Evolutionary conservation across 345 rosid species (phyloP), one percentile per base, ranked within the genome.

Genomic region (Citrus maxima): DNA sequence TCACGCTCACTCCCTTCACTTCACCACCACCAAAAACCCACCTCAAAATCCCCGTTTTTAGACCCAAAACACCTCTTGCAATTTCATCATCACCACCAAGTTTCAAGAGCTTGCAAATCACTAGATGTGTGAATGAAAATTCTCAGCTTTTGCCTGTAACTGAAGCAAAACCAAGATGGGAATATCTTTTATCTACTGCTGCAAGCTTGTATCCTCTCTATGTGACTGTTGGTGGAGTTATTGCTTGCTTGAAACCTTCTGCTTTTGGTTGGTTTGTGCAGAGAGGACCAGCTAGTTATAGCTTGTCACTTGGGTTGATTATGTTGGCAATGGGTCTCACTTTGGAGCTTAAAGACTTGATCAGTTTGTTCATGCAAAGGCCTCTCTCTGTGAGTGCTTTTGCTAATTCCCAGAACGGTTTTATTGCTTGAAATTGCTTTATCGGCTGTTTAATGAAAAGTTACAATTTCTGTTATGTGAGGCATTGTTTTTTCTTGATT

Each of bases 311-410:
- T 64, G 92, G 89, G 62, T 64, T 90, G 24, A 87, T 91, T 55
- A 91, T 89, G 95, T 68, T 89, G 84, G 83, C 93, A 1, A 91
- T 91, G 93, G 93, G 93, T 49, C 85, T 91, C 67, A 91, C 93
- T 66, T 82, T 89, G 85, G 88, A 89, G 82, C 86, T 89, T 61
- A 87, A 83, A 84, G 93, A 91, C 78, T 79, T 89, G 82, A 37
- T 87, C 55, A 73, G 77, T 79, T 81, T 91, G 80, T 88, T 89
- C 86, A 58, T 73, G 84, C 86, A 72, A 76, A 82, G 93, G 73
- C 92, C 88, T 71, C 68, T 87, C 69, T 80, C 93, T 79, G 95
- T 90, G 77, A 85, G 90, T 77, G 22, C 7, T 59, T 37, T 46
- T 38, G 27, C 22, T 32, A 54, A 21, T 19, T 19, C 18, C 8